A percentile compares a stretch with the other conserved stretches of the same genome.
phyloP scores from a whole-genome alignment of 1,284 basidiomycete species.

The Flammula alnicola region DNA sequence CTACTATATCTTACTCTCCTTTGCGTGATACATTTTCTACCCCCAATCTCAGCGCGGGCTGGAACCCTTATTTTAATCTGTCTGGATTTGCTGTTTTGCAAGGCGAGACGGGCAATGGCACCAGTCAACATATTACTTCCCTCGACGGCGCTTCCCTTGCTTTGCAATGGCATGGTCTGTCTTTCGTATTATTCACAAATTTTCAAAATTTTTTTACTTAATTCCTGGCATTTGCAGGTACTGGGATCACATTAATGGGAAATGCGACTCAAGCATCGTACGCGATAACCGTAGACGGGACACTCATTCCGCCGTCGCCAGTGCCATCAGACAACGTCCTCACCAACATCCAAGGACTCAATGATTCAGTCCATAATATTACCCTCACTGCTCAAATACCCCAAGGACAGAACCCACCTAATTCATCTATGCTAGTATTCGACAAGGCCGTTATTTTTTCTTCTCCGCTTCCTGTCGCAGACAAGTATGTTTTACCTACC shows the following conservation, averaged over 20 bases:
- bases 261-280: constrained; percentile 48
- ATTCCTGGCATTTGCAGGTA: constrained; percentile 42
- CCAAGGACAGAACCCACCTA: constrained; percentile 28
- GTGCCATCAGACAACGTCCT: constrained; percentile 42
- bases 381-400: constrained; percentile 47
- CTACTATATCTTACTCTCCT: constrained; percentile 63
- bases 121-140: constrained; percentile 63
- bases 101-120: constrained; percentile 55
- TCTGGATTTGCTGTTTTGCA: constrained; percentile 51
- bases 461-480: constrained; percentile 26
- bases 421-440: constrained; percentile 51
- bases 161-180: constrained; percentile 66
- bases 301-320: constrained; percentile 21
- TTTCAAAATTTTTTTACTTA: neutral
- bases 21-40: constrained; percentile 55
- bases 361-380: constrained; percentile 49
- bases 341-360: constrained; percentile 45
- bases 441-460: constrained; percentile 52
- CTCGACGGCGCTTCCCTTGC: constrained; percentile 57
- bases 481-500: constrained; percentile 14
- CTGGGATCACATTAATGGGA: constrained; percentile 57
- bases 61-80: constrained; percentile 62
- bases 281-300: constrained; percentile 51
- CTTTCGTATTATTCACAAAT: constrained; percentile 4
- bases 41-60: constrained; percentile 57